Evolutionary conservation across 257 asterid species (phyloP), one percentile per base, ranked within the genome.

Genomic region (Gardenia jasminoides): DNA sequence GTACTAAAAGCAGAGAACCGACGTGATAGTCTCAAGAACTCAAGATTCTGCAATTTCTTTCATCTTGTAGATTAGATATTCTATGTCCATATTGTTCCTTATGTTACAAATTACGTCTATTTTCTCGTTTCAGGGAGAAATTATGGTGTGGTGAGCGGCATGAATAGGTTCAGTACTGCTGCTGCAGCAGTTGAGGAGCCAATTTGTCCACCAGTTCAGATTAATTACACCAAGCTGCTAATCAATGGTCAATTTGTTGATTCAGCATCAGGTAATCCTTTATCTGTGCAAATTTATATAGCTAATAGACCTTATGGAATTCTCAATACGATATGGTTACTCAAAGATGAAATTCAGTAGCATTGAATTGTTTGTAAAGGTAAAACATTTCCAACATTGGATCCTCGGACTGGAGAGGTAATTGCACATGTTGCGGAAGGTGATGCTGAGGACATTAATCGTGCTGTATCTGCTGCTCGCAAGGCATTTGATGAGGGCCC

Each of bases 401-500:
- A 94, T 85, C 98, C 98, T 24, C 87, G 98, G 84, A 91, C 92
- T 3, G 98, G 98, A 66, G 96, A 94, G 62, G 90, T 91, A 54
- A 94, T 94, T 83, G 94, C 98, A 65, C 87, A 90, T 84, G 91
- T 94, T 30, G 92, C 98, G 71, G 98, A 94, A 87, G 98, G 98
- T 30, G 98, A 94, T 82, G 90, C 89, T 31, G 98, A 92, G 78
- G 98, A 94, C 79, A 39, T 91, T 69, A 84, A 93, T 58, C 86
- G 95, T 76, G 98, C 98, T n/a, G 98, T 94, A 31, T 87, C 92
- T 77, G 90, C 95, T 75, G 98, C 98, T 31, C 96, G 98, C 19
- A 90, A 90, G 87, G 99, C 99, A 30, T 94, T 94, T 82, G 98
- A 92, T n/a, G 94, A 90, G 70, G 98, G 99, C 61, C 96, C 99